Evolutionary conservation across 805 yeast genomes (phyloP), one percentile per base, ranked within the genome.

Genomic region (Candida takata): DNA sequence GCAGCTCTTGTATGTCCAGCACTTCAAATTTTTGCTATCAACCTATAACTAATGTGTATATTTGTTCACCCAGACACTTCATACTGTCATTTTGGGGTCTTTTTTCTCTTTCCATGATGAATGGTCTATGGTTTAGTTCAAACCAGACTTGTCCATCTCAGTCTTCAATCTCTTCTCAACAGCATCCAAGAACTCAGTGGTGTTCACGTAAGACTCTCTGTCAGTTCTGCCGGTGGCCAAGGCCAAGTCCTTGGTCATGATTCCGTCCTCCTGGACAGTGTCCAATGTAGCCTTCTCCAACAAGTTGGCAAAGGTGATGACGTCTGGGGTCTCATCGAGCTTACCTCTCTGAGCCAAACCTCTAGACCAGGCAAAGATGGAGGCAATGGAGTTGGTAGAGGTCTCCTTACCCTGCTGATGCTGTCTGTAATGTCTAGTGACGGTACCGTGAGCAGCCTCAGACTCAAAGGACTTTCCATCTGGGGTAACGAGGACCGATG

Each of bases 381-480:
- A 87, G 5, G 97, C 97, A 62, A 90, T 90, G 14, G 97, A 88
- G 67, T 90, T 90, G 40, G 97, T 90, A 6, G 96, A 85, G 14
- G 97, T 90, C 67, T 88, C 97, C 61, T 87, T 84, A 48, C 97
- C 97, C 64, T 83, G 84, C 67, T 90, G 97, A 64, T 85, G 86
- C 65, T 81, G 92, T 69, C 97, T 83, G 69, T 73, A 90, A 63
- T 90, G 97, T 68, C 97, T 84, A 33, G 97, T 90, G 50, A 90
- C 97, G 12, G 97, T 90, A 38, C 97, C 97, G 61, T 90, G 97
- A n/a, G 97, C 97, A 41, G 97, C 97, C 69, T 90, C 97, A 37
- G 87, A 69, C 69, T 90, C 97, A 60, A 85, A 88, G 11, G 95
- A 79, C 67, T 84, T 84, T 19, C 97, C 97, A 61, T 90, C 97